Base-by-base conservation (phyloP, 2,329 filamentous ascomycete genomes). In the Basipetospora sp. region DNA sequence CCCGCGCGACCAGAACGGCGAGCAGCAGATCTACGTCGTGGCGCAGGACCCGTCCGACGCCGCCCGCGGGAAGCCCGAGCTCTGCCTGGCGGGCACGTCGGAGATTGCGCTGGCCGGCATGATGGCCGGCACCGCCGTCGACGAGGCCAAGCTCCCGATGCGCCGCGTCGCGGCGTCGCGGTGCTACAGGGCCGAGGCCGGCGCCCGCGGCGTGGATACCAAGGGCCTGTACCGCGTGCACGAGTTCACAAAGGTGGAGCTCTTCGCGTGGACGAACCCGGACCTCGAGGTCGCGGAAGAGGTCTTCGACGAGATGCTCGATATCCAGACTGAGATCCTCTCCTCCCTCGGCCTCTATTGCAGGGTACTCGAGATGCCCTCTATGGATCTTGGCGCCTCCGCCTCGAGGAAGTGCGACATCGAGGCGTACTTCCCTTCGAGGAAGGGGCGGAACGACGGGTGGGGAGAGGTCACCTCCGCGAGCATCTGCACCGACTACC, bases 181-280 rank as follows among this genome's bases (percentile, higher is more conserved):
- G n/a, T 93, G 87, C 64, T 98, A 92, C 59, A 80, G 90, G 37
- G 90, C 90, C 31, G 90, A 98, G 61, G 90, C 90, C 0, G 90
- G 90, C 22, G 83, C 86, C 1, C 71, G 88, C 28, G 90, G 90
- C 20, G 77, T 80, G 17, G 84, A 90, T 48, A 94, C 87, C 2
- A 94, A 94, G 60, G 90, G 90, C 4, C 64, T 98, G 2, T 98
- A 96, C 60, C 80, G 90, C 19, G 90, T 98, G 3, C 90, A 98
- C 59, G 90, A 98, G 59, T 98, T 98, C 59, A 94, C 86, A 19
- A 98, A 98, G 56, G 88, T 98, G 0, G 90, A 98, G 58, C 77
- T 98, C 67, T 96, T 98, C 54, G 86, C 81, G 1, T 98, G 90
- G 90, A 80, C 84, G 4, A 49, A 68, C 20, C 74, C 82, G 2